Percentiles rank a stretch among this genome's conserved stretches.
These are phyloP conservation scores for Amanita jacksonii DNA, from an alignment of 768 basidiomycete genomes.

Conservation along the genomic window DNA sequence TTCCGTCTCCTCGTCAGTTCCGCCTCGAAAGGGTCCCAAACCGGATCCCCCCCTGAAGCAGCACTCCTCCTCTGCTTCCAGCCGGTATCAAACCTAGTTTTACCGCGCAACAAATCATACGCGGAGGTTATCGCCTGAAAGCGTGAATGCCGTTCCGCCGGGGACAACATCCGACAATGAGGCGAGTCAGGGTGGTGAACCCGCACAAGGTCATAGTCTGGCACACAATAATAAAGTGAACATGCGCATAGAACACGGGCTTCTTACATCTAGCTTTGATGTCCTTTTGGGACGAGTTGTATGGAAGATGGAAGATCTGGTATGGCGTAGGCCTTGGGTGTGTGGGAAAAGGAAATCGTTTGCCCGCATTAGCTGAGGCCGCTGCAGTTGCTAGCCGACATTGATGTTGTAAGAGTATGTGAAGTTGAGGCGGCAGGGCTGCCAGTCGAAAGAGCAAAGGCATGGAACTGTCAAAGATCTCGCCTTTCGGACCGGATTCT, in stretches of 20 bases:
- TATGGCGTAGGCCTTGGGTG: conserved; percentile 49
- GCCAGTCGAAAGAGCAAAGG: not conserved
- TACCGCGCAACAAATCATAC: conserved; percentile 47
- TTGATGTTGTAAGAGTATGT: conserved; percentile 4
- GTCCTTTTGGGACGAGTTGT: conserved; percentile 43
- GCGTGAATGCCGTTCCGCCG: conserved; percentile 40
- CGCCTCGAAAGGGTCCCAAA: conserved; percentile 31
- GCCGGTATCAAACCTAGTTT: conserved; percentile 10
- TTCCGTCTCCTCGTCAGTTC: conserved; percentile 45
- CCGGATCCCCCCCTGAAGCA: not conserved
- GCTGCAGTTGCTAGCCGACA: conserved; percentile 2
- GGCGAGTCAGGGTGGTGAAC: conserved; percentile 63
- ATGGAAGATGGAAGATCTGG: conserved; percentile 64
- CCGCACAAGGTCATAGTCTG: conserved; percentile 70
- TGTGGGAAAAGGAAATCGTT: conserved; percentile 36
- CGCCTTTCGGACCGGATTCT: not conserved
- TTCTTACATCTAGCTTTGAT: conserved; percentile 66
- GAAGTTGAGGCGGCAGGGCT: conserved; percentile 5
- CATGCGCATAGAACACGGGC: conserved; percentile 9
- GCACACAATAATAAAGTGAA: not conserved
- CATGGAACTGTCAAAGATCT: not conserved
- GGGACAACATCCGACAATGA: conserved; percentile 28
- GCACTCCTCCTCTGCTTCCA: not conserved
- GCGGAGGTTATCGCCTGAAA: conserved; percentile 60
- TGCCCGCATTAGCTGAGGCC: not conserved